Evolutionary conservation across 208 protist species (phyloP).

Genomic region (Sergeia podlipaevii): DNA sequence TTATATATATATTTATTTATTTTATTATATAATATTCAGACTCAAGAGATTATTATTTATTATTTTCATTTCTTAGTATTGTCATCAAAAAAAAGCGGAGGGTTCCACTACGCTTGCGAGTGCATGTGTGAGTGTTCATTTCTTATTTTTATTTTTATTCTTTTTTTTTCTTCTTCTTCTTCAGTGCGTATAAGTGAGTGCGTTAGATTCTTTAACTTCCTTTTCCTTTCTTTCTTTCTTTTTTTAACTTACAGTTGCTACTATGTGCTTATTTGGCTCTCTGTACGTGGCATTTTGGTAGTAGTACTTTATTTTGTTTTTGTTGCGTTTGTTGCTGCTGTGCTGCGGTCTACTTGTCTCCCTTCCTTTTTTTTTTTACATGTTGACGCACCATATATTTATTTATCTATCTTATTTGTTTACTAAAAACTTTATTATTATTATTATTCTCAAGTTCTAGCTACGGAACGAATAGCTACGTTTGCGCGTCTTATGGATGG

Average conservation of each 20-base stretch:
- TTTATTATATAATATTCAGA: too few relatives aligned
- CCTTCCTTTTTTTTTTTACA: constrained; percentile 4
- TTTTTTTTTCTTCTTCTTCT: background rate
- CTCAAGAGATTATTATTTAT: too few relatives aligned
- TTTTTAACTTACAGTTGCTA: background rate
- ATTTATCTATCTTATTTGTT: background rate
- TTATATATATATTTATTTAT: too few relatives aligned
- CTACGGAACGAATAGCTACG: too few relatives aligned
- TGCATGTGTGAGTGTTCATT: constrained; percentile 1
- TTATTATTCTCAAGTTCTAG: too few relatives aligned
- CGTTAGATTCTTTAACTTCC: too few relatives aligned
- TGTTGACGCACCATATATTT: background rate
- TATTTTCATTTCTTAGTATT: too few relatives aligned
- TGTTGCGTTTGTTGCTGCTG: constrained; percentile 2
- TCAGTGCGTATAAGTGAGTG: too few relatives aligned
- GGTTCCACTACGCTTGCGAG: too few relatives aligned
- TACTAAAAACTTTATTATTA: too few relatives aligned
- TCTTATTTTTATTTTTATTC: constrained; percentile 3
- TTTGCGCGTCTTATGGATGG: too few relatives aligned
- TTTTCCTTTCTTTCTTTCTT: constrained; percentile 6
- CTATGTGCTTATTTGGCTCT: constrained; percentile 2
- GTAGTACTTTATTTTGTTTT: constrained; percentile 16
- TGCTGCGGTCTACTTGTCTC: background rate
- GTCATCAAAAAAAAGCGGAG: too few relatives aligned
- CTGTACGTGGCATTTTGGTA: constrained; percentile 3